Percentiles rank a stretch among this genome's conserved stretches.
phyloP scores from a whole-genome alignment of 139 green algal genomes.

The Auxenochlorella pyrenoidosa region DNA sequence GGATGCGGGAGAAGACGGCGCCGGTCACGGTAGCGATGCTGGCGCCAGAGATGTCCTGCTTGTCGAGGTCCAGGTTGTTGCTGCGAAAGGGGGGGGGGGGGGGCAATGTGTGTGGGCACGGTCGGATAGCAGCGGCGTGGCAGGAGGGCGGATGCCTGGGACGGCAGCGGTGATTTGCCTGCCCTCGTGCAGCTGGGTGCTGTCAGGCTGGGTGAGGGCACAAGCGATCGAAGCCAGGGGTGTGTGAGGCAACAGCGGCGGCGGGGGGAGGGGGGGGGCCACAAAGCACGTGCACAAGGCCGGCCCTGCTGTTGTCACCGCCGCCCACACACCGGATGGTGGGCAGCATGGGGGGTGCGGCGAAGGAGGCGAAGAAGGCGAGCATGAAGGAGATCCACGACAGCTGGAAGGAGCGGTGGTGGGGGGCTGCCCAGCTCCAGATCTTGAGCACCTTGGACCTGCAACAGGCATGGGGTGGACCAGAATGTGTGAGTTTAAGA shows the following conservation, averaged over 20 bases:
- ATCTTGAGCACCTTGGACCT: slow-evolving; percentile 41
- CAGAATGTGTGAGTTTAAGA: neutral
- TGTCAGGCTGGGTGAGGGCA: no score
- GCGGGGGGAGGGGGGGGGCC: no score
- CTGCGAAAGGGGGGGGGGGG: neutral
- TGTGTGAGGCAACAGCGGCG: no score
- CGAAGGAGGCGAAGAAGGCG: slow-evolving; percentile 94
- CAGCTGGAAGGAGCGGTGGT: slow-evolving; percentile 82
- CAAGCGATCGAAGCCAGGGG: no score
- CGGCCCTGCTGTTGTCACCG: neutral
- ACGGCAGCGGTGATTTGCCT: no score
- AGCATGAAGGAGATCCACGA: slow-evolving; percentile 91
- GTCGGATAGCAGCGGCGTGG: neutral
- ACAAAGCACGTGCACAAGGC: no score
- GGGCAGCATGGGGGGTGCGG: slow-evolving; percentile 81
- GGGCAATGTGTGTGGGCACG: neutral
- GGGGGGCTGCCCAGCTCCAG: slow-evolving; percentile 46
- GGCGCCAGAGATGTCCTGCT: slow-evolving; percentile 60
- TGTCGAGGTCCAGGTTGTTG: slow-evolving; percentile 83
- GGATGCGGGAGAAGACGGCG: slow-evolving; percentile 57
- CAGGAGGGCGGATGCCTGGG: no score
- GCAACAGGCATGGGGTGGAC: neutral
- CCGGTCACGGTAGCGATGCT: slow-evolving; percentile 56
- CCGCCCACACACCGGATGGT: slow-evolving; percentile 66
- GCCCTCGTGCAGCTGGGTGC: no score